Conservation (phyloP, 148 eudicot genomes). For the Salicornia ramosissima region DNA sequence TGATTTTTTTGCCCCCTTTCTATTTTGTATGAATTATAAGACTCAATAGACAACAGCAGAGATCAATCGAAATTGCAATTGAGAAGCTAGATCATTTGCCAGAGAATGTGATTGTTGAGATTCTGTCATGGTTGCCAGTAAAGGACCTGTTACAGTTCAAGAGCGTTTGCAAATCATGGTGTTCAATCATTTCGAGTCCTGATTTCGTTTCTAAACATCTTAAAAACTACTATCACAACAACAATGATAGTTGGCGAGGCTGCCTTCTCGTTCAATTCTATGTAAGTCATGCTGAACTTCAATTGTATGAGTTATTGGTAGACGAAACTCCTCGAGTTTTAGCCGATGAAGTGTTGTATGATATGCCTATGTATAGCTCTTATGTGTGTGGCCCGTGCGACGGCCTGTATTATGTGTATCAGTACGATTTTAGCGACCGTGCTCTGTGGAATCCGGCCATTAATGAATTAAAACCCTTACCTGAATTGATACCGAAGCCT, state of each 20-base stretch:
- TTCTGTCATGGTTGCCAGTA: conserved; percentile 28
- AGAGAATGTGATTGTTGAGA: conserved; percentile 18
- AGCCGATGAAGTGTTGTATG: conserved; percentile 14
- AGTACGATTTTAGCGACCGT: conserved; percentile 8
- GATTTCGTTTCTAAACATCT: conserved; percentile 24
- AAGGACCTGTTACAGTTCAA: conserved; percentile 24
- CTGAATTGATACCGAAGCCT: conserved; percentile 4
- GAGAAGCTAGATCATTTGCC: conserved; percentile 6
- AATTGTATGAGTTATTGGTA: conserved; percentile 10
- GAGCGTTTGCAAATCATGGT: conserved; percentile 33
- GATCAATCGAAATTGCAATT: neutral
- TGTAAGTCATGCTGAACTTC: conserved; percentile 17
- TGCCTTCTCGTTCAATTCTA: conserved; percentile 24
- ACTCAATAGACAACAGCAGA: neutral
- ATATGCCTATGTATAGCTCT: conserved; percentile 17
- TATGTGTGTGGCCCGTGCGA: conserved; percentile 16
- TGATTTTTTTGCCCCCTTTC: neutral
- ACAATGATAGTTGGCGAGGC: conserved; percentile 2
- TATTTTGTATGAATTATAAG: neutral
- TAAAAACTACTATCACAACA: conserved; percentile 10
- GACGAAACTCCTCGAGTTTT: conserved; percentile 17
- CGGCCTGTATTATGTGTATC: conserved; percentile 16
- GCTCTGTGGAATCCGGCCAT: conserved; percentile 23
- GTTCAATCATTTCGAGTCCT: conserved; percentile 14
- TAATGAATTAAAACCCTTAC: conserved; percentile 13